Evolutionary conservation across 2,329 filamentous ascomycete species (phyloP).

Genomic region (Fusarium tanahbumbuense): DNA sequence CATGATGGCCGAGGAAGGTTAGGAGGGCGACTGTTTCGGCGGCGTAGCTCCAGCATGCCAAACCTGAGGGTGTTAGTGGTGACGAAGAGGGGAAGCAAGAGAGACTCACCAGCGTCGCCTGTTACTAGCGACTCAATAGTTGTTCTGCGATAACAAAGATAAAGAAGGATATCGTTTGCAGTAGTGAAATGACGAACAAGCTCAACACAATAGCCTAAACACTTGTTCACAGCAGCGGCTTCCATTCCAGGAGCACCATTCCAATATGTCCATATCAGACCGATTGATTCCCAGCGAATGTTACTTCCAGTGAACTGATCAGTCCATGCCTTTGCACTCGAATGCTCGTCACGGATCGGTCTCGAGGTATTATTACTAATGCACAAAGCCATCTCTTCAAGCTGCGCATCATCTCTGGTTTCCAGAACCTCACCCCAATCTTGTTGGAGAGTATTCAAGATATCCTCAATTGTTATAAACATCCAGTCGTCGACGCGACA

Average conservation of each 20-base stretch:
- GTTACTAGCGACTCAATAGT: conserved; percentile 53
- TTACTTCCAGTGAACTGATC: conserved; percentile 53
- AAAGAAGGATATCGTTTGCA: conserved; percentile 55
- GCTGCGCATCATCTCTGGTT: conserved; percentile 40
- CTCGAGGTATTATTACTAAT: conserved; percentile 54
- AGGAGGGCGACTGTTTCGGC: conserved; percentile 53
- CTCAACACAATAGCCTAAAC: conserved; percentile 50
- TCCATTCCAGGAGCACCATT: conserved; percentile 7
- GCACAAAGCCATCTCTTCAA: conserved; percentile 53
- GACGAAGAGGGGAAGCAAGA: rapidly evolving
- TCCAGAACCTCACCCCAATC: conserved; percentile 48
- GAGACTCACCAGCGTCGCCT: conserved; percentile 55
- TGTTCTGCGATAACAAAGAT: conserved; percentile 50
- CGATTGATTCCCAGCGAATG: conserved; percentile 59
- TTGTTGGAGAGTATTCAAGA: conserved; percentile 50
- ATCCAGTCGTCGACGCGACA: conserved; percentile 51
- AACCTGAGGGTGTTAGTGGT: conserved; percentile 42
- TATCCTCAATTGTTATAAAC: conserved; percentile 43
- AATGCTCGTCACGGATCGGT: conserved; percentile 52
- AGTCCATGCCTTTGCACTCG: conserved; percentile 53
- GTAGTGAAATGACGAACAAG: conserved; percentile 44
- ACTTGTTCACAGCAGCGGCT: conserved; percentile 10
- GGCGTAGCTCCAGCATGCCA: conserved; percentile 53
- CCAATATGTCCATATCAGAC: conserved; percentile 51
- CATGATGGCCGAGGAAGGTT: conserved; percentile 54